A percentile compares a stretch with the other conserved stretches of the same genome.
Conservation (phyloP, 2,329 filamentous ascomycete species). For the Microdochium trichocladiopsis region DNA sequence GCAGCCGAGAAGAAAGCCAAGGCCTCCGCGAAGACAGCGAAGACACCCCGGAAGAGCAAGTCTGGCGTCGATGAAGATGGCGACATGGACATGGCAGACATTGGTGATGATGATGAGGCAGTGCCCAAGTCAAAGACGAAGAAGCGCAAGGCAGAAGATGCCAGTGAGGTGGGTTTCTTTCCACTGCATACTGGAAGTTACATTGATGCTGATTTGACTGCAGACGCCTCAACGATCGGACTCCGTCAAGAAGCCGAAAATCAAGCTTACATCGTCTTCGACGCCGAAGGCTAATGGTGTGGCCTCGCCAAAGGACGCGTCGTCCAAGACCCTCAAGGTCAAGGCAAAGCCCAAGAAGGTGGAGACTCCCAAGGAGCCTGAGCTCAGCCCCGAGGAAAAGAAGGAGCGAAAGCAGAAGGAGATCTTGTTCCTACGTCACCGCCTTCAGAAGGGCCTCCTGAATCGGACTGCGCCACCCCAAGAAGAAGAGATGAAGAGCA, state of each 20-base stretch:
- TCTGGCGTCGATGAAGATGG: conserved; percentile 46
- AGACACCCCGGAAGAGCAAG: conserved; percentile 43
- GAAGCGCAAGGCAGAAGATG: conserved; percentile 85
- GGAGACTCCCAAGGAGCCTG: conserved; percentile 46
- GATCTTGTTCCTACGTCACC: conserved; percentile 90
- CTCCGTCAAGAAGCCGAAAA: conserved; percentile 62
- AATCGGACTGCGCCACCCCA: conserved; percentile 79
- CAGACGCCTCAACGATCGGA: conserved; percentile 53
- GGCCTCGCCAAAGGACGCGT: conserved; percentile 31
- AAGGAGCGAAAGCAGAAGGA: conserved; percentile 59
- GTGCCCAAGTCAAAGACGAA: conserved; percentile 47
- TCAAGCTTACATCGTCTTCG: conserved; percentile 56
- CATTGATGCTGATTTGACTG: neutral
- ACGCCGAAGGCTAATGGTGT: conserved; percentile 66
- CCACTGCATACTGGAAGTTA: neutral
- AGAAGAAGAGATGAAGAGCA: conserved; percentile 72
- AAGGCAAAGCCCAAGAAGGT: conserved; percentile 55
- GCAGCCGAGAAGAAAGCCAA: conserved; percentile 26
- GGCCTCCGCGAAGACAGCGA: conserved; percentile 28
- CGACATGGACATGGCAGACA: conserved; percentile 56
- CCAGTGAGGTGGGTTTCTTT: conserved; percentile 49
- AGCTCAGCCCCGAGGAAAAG: conserved; percentile 51
- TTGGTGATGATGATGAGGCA: conserved; percentile 34
- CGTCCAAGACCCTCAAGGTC: conserved; percentile 47
- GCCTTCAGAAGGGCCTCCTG: conserved; percentile 89